Evolutionary conservation across 164 flowering plant genomes (phyloP).

Genomic region (Berberis thunbergii): DNA sequence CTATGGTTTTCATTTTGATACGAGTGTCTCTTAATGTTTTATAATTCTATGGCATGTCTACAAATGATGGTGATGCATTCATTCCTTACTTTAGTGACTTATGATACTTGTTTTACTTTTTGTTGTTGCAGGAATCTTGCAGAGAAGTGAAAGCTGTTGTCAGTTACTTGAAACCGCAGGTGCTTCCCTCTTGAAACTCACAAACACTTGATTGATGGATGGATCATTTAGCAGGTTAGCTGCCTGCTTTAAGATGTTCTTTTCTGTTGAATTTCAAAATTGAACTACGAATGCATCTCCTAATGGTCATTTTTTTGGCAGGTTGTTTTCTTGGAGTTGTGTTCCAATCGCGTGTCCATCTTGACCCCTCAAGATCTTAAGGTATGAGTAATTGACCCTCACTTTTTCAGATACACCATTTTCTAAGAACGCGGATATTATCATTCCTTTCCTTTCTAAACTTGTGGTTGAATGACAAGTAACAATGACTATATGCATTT

Average conservation of each 20-base stretch:
- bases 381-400: conserved; percentile 21
- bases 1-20: too few species aligned
- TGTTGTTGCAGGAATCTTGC: conserved; percentile 74
- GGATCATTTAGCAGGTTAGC: conserved; percentile 21
- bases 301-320: conserved; percentile 12
- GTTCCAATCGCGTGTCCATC: conserved; percentile 57
- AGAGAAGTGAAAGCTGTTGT: conserved; percentile 77
- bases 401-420: background rate
- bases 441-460: too few species aligned
- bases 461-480: too few species aligned
- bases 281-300: background rate
- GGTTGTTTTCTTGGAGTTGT: conserved; percentile 90
- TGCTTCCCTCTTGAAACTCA: conserved; percentile 36
- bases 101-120: conserved; percentile 8
- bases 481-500: too few species aligned
- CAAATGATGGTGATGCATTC: too few species aligned
- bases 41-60: too few species aligned
- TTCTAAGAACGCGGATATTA: too few species aligned
- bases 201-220: conserved; percentile 23
- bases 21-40: too few species aligned
- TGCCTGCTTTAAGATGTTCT: conserved; percentile 23
- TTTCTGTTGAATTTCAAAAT: background rate
- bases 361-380: conserved; percentile 60
- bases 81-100: background rate
- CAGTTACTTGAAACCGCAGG: conserved; percentile 78